phyloP scores from a whole-genome alignment of 2,329 filamentous ascomycete genomes.

The Salinomyces thailandicus region DNA sequence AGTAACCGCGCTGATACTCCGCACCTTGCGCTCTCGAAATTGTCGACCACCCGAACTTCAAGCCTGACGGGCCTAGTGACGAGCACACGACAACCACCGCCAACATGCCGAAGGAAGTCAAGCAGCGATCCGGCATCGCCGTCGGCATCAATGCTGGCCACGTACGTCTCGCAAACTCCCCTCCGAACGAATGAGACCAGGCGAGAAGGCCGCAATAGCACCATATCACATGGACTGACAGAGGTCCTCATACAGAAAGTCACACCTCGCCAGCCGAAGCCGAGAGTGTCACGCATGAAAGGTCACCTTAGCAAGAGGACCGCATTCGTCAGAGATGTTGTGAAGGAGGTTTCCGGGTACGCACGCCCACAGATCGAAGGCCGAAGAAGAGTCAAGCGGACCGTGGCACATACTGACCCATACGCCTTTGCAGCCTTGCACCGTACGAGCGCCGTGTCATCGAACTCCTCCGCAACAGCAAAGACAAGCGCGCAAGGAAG shows the following conservation, averaged over 20 bases:
- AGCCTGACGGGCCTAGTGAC: slow-evolving; percentile 1
- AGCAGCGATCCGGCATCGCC: slow-evolving; percentile 45
- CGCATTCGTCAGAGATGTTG: slow-evolving; percentile 90
- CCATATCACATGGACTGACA: slow-evolving; percentile 14
- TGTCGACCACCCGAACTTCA: not conserved
- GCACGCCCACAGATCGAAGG: too few species aligned
- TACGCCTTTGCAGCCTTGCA: slow-evolving; percentile 28
- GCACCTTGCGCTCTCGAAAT: slow-evolving; percentile 1
- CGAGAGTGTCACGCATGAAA: slow-evolving; percentile 61
- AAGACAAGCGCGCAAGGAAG: slow-evolving; percentile 98
- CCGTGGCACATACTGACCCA: too few species aligned
- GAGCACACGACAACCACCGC: slow-evolving; percentile 17
- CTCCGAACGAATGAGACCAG: slow-evolving; percentile 4
- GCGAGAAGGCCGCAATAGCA: slow-evolving; percentile 4
- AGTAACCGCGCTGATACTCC: too few species aligned
- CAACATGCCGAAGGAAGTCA: slow-evolving; percentile 45
- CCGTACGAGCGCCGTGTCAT: slow-evolving; percentile 91
- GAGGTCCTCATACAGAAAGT: slow-evolving; percentile 32
- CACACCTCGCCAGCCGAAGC: slow-evolving; percentile 40
- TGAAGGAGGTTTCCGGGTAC: slow-evolving; percentile 96
- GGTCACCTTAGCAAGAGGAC: slow-evolving; percentile 95
- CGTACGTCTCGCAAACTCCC: slow-evolving; percentile 40
- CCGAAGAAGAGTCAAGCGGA: too few species aligned
- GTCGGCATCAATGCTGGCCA: slow-evolving; percentile 56
- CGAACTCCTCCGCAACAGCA: slow-evolving; percentile 96